Evolutionary conservation across 129 eudicot species (phyloP).

Genomic region (Lactuca saligna): DNA sequence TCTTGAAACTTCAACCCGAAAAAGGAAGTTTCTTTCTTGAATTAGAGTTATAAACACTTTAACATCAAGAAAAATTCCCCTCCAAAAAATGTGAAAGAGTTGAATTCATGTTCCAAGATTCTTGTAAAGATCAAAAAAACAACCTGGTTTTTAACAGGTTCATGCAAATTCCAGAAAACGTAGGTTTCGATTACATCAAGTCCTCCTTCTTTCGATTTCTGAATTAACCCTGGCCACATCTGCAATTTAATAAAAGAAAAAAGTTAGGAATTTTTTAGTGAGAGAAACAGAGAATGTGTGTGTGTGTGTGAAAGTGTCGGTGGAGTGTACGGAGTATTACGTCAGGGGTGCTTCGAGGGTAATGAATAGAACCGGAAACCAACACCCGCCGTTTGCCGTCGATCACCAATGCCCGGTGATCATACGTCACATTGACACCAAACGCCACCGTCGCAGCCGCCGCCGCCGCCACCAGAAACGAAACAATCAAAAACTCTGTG

Average conservation of each 20-base stretch:
- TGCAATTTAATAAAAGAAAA: conserved; percentile 30
- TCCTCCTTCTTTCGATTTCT: conserved; percentile 97
- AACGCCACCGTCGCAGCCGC: conserved; percentile 37
- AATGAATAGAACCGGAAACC: conserved; percentile 93
- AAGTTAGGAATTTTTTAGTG: conserved; percentile 4
- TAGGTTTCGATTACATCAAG: conserved; percentile 88
- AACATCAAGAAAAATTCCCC: conserved; percentile 6
- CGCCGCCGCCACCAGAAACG: conserved; percentile 29
- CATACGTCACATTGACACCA: conserved; percentile 81
- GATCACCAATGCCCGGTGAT: conserved; percentile 85
- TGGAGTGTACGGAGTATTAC: conserved; percentile 29
- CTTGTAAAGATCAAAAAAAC: not conserved
- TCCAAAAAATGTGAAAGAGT: not conserved
- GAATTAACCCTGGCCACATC: conserved; percentile 99
- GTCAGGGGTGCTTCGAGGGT: conserved; percentile 98
- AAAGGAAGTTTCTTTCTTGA: not conserved
- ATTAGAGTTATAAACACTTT: not conserved
- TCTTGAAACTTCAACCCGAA: not conserved
- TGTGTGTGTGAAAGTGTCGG: not conserved
- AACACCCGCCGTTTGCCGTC: conserved; percentile 81
- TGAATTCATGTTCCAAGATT: conserved; percentile 19
- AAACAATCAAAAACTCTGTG: conserved; percentile 25
- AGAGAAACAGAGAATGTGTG: not conserved
- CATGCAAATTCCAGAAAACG: conserved; percentile 97
- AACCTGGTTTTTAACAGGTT: conserved; percentile 87